Conservation (phyloP, 2,329 filamentous ascomycete species). For the Penicillium sp. region DNA sequence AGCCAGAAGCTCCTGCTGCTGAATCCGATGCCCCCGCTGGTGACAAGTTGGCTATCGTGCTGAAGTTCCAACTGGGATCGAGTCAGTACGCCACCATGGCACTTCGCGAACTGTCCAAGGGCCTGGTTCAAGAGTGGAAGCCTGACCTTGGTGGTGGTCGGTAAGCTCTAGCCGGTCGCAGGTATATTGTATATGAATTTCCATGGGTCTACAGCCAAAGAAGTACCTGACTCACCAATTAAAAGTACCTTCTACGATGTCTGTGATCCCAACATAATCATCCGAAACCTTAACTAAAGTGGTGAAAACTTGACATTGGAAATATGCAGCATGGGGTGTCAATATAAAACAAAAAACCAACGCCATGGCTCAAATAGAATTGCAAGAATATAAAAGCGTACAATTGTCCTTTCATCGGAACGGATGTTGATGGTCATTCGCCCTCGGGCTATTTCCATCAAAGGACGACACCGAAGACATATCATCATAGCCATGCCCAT, state of each 20-base stretch:
- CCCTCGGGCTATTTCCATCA: conserved; percentile 13
- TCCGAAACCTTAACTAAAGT: neutral
- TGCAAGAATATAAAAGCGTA: neutral
- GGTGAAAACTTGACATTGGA: neutral
- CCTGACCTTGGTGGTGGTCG: conserved; percentile 59
- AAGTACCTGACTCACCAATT: neutral
- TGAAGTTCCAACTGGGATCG: conserved; percentile 74
- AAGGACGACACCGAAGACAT: conserved; percentile 36
- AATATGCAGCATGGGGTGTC: neutral
- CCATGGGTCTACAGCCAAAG: neutral
- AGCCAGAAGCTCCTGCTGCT: conserved; percentile 25
- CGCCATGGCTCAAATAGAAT: conserved; percentile 6
- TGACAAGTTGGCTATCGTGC: conserved; percentile 63
- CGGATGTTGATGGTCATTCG: neutral
- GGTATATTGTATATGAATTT: neutral
- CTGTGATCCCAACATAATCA: neutral
- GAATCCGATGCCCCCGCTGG: conserved; percentile 12
- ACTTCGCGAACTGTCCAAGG: conserved; percentile 74
- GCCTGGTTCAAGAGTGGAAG: conserved; percentile 62
- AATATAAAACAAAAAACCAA: neutral
- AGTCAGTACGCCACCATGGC: conserved; percentile 87
- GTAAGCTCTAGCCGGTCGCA: conserved; percentile 6
- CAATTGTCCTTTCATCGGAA: neutral
- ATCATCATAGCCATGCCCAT: conserved; percentile 26
- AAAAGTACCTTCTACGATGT: neutral